These are phyloP conservation scores for Zancudomyces culisetae DNA, from an alignment of 371 early-diverging fungal genomes.

Conservation along the genomic window DNA sequence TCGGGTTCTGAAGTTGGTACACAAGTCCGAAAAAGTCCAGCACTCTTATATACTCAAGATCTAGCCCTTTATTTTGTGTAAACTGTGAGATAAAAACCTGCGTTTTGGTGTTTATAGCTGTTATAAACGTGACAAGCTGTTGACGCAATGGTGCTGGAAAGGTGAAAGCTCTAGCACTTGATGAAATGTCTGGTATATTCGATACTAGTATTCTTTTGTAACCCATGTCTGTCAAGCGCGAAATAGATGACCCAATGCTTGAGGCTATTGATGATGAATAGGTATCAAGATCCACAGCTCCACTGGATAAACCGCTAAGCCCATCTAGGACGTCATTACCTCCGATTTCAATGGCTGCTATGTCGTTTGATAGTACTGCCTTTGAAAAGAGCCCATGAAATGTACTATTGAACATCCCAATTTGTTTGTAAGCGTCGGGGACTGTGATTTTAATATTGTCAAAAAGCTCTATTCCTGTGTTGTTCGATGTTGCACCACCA, in stretches of 20 bases:
- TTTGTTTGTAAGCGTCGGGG: conserved; percentile 6
- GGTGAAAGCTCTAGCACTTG: neutral
- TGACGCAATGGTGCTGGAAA: neutral
- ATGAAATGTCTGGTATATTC: conserved; percentile 4
- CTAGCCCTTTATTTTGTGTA: neutral
- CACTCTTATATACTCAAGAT: neutral
- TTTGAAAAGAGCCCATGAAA: neutral
- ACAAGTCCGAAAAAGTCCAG: neutral
- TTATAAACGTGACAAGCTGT: neutral
- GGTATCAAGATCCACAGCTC: neutral
- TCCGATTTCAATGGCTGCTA: conserved; percentile 8
- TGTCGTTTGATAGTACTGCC: neutral
- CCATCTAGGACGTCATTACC: conserved; percentile 4
- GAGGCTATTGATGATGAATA: neutral
- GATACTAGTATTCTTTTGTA: conserved; percentile 6
- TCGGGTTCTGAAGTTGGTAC: neutral
- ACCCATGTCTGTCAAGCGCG: conserved; percentile 3
- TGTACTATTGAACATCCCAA: neutral
- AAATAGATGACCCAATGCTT: neutral
- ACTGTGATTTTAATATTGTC: neutral
- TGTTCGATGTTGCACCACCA: conserved; percentile 6
- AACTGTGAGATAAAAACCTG: neutral
- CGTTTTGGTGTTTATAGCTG: neutral
- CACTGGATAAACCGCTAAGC: neutral
- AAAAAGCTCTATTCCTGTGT: conserved; percentile 5